phyloP scores from a whole-genome alignment of 176 grass and related monocot species.

The Saccharum spontaneum region DNA sequence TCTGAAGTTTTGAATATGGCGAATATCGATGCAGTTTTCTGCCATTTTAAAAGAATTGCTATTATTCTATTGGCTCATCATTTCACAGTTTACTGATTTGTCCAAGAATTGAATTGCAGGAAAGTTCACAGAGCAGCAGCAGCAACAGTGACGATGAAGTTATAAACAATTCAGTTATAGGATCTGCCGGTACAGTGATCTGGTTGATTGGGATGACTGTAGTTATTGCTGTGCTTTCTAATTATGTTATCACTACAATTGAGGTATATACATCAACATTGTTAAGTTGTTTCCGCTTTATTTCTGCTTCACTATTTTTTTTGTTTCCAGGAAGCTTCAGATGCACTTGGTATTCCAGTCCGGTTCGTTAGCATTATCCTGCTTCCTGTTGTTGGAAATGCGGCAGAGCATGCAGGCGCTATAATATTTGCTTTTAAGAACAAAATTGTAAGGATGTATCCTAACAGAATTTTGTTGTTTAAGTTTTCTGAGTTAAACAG shows the following conservation, averaged over 20 bases:
- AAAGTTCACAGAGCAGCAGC: conserved; percentile 21
- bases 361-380: conserved; percentile 58
- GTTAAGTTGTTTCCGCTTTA: background rate
- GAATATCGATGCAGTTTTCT: too few relatives aligned
- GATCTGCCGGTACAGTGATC: conserved; percentile 50
- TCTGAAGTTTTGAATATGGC: background rate
- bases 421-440: conserved; percentile 67
- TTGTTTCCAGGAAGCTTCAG: conserved; percentile 41
- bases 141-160: conserved; percentile 10
- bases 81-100: background rate
- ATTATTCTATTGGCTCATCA: background rate
- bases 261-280: conserved; percentile 32
- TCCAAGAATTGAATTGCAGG: conserved; percentile 14
- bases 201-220: conserved; percentile 55
- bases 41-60: background rate
- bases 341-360: conserved; percentile 38
- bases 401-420: conserved; percentile 55
- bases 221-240: conserved; percentile 52
- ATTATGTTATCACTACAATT: conserved; percentile 54
- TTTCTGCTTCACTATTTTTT: background rate
- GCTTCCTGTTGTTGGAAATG: conserved; percentile 63
- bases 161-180: conserved; percentile 28
- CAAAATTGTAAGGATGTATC: conserved; percentile 40
- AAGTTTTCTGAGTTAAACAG: background rate
- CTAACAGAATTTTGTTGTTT: background rate